A percentile compares a stretch with the other conserved stretches of the same genome.
Evolutionary conservation across 2,329 filamentous ascomycete species (phyloP).

Genomic region (Exutisphaerella laricina): DNA sequence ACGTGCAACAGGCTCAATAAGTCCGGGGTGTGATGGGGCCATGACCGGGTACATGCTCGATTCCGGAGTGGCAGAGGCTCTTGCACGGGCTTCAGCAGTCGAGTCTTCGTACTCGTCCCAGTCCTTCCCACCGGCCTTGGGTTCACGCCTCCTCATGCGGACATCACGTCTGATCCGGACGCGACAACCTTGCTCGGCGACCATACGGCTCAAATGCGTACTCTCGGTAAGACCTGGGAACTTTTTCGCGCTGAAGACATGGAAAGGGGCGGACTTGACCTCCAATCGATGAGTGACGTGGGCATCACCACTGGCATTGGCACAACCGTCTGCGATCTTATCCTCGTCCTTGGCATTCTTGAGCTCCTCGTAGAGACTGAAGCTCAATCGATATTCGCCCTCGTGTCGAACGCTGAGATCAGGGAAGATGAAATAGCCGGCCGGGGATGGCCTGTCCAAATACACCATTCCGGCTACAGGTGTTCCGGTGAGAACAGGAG

Average conservation of each 20-base stretch:
- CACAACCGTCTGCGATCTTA: constrained; percentile 37
- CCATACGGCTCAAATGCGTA: constrained; percentile 78
- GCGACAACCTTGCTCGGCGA: constrained; percentile 93
- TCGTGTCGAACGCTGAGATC: constrained; percentile 95
- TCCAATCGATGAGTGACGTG: constrained; percentile 82
- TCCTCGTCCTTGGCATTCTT: constrained; percentile 80
- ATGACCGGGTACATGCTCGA: constrained; percentile 16
- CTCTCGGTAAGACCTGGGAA: constrained; percentile 91
- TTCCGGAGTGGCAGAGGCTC: constrained; percentile 38
- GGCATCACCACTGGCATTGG: constrained; percentile 42
- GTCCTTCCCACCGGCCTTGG: constrained; percentile 58
- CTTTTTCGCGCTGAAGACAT: constrained; percentile 94
- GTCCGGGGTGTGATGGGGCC: constrained; percentile 24
- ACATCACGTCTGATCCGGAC: constrained; percentile 94
- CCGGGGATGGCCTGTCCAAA: constrained; percentile 71
- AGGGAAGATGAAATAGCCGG: constrained; percentile 95
- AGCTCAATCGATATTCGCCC: constrained; percentile 83
- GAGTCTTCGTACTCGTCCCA: constrained; percentile 62
- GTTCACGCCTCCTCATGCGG: constrained; percentile 78
- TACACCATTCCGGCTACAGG: constrained; percentile 95
- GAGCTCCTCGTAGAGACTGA: constrained; percentile 89
- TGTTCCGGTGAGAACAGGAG: constrained; percentile 86
- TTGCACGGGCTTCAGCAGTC: constrained; percentile 42
- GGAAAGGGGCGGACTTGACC: constrained; percentile 80
- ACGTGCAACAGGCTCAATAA: constrained; percentile 31